phyloP scores from a whole-genome alignment of 164 flowering plant genomes.

The grape (Vitis vinifera) region ASM3070453v1 NC_081809.1:7320501-7321000 shows the following conservation, averaged over 20 bases:
- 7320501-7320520: slow-evolving; percentile 62
- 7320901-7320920: slow-evolving; percentile 82
- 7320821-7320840: slow-evolving; percentile 85
- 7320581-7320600: slow-evolving; percentile 50
- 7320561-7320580: slow-evolving; percentile 59
- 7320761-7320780: slow-evolving; percentile 93
- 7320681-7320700: slow-evolving; percentile 73
- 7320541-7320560: slow-evolving; percentile 61
- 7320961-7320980: slow-evolving; percentile 80
- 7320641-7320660: slow-evolving; percentile 78
- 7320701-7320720: slow-evolving; percentile 80
- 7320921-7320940: slow-evolving; percentile 88
- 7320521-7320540: slow-evolving; percentile 50
- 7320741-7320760: slow-evolving; percentile 78
- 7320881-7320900: slow-evolving; percentile 92
- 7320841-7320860: slow-evolving; percentile 82
- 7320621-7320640: slow-evolving; percentile 96
- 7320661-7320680: slow-evolving; percentile 87
- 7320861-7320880: slow-evolving; percentile 66
- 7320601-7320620: slow-evolving; percentile 71
- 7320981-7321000: slow-evolving; percentile 53
- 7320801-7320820: slow-evolving; percentile 92
- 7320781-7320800: slow-evolving; percentile 98
- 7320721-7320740: slow-evolving; percentile 62
- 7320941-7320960: slow-evolving; percentile 90